Conservation (phyloP, 108 stramenopile genomes). For the Schizochytrium sp. region DNA sequence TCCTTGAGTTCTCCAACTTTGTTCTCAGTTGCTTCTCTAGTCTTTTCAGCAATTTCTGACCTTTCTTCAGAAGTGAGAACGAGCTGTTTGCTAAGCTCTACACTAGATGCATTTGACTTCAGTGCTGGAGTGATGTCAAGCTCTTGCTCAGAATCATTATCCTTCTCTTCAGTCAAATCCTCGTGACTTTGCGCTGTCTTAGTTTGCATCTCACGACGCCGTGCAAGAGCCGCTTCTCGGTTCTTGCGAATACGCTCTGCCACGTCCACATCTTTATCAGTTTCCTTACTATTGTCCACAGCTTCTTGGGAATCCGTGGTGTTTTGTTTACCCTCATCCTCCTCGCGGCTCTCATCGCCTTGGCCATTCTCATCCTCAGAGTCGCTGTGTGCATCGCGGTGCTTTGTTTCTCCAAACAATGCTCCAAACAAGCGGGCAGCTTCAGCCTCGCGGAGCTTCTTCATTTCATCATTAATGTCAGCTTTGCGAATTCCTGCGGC, state of each 20-base stretch:
- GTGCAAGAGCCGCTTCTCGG: background rate
- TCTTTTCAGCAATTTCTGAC: background rate
- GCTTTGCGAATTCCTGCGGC: background rate
- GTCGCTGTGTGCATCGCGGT: background rate
- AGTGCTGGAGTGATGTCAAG: background rate
- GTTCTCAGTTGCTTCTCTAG: background rate
- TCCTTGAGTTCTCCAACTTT: background rate
- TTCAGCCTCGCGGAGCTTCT: background rate
- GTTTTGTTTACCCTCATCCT: background rate
- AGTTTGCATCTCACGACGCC: background rate
- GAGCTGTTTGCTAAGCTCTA: background rate
- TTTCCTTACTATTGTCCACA: background rate
- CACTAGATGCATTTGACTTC: background rate
- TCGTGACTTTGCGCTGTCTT: background rate
- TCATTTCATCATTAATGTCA: conserved; percentile 11
- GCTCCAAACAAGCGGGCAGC: background rate
- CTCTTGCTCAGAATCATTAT: background rate
- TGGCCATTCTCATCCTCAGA: background rate
- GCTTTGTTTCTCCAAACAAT: background rate
- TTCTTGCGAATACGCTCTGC: conserved; percentile 42
- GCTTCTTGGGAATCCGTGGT: background rate
- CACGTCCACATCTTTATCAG: background rate
- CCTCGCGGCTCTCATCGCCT: background rate
- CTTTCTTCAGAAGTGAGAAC: background rate
- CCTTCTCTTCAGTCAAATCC: background rate